Percentiles rank a stretch among this genome's conserved stretches.
phyloP scores from a whole-genome alignment of 805 yeast genomes.

The Yamadazyma scolyti region DNA sequence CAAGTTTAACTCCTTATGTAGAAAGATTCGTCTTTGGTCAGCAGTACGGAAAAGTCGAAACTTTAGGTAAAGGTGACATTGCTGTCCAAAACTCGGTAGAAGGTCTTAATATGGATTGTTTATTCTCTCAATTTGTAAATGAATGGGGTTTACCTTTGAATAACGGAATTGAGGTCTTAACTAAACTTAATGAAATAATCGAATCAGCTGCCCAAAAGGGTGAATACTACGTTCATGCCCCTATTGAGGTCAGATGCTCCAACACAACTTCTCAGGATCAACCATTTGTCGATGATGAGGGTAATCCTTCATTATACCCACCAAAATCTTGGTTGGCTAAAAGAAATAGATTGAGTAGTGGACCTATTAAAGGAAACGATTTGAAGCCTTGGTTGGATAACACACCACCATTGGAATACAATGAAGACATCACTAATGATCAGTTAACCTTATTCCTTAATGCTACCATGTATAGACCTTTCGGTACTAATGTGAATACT shows the following conservation, averaged over 20 bases:
- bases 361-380: conserved; percentile 83
- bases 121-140: conserved; percentile 88
- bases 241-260: conserved; percentile 91
- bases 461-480: conserved; percentile 97
- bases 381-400: conserved; percentile 78
- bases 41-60: conserved; percentile 77
- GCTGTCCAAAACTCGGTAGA: conserved; percentile 80
- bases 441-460: conserved; percentile 84
- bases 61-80: conserved; percentile 54
- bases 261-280: conserved; percentile 60
- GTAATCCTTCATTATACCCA: conserved; percentile 38
- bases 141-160: conserved; percentile 95
- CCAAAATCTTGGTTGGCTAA: conserved; percentile 46
- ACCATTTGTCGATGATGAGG: conserved; percentile 32
- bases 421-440: conserved; percentile 57
- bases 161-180: conserved; percentile 69
- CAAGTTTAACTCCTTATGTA: conserved; percentile 76
- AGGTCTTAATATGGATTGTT: conserved; percentile 92
- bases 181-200: conserved; percentile 59
- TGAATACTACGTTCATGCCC: conserved; percentile 87
- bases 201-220: conserved; percentile 54
- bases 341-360: conserved; percentile 55
- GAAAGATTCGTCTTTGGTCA: conserved; percentile 82
- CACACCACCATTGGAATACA: conserved; percentile 63
- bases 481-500: conserved; percentile 66